Evolutionary conservation across 179 eudicot species (phyloP).

Genomic region (Spinacia oleracea): DNA sequence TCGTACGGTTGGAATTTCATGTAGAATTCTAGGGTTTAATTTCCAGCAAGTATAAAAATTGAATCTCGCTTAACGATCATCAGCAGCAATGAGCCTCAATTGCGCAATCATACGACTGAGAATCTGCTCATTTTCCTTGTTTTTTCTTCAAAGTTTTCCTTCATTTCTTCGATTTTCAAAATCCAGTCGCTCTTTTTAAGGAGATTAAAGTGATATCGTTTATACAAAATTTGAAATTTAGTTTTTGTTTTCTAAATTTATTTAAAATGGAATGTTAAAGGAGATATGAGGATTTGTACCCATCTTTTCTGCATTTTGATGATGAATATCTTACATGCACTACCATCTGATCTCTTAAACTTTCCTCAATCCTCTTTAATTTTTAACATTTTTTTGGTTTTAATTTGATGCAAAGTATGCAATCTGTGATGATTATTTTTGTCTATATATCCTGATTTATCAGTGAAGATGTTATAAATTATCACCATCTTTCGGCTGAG

Average conservation of each 20-base stretch:
- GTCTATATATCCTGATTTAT: conserved; percentile 22
- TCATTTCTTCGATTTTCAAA: not conserved
- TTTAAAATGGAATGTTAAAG: not conserved
- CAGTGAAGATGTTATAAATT: conserved; percentile 29
- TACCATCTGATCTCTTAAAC: conserved; percentile 51
- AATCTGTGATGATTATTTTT: conserved; percentile 34
- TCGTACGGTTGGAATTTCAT: too few species aligned
- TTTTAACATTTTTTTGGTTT: not conserved
- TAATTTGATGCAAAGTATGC: not conserved
- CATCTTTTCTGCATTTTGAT: not conserved
- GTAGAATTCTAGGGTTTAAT: too few species aligned
- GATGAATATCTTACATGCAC: conserved; percentile 17
- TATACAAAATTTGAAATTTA: too few species aligned
- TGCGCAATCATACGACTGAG: too few species aligned
- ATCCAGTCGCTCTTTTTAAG: too few species aligned
- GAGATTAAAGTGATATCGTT: too few species aligned
- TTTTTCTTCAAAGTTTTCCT: not conserved
- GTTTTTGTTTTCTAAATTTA: too few species aligned
- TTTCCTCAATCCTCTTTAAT: not conserved
- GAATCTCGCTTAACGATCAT: too few species aligned
- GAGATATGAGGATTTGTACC: conserved; percentile 14
- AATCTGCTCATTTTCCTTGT: too few species aligned
- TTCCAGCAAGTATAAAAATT: too few species aligned
- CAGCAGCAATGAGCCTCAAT: too few species aligned
- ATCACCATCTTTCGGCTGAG: conserved; percentile 56